phyloP scores from a whole-genome alignment of 129 eudicot species.

The Oenanthe sinensis region DNA sequence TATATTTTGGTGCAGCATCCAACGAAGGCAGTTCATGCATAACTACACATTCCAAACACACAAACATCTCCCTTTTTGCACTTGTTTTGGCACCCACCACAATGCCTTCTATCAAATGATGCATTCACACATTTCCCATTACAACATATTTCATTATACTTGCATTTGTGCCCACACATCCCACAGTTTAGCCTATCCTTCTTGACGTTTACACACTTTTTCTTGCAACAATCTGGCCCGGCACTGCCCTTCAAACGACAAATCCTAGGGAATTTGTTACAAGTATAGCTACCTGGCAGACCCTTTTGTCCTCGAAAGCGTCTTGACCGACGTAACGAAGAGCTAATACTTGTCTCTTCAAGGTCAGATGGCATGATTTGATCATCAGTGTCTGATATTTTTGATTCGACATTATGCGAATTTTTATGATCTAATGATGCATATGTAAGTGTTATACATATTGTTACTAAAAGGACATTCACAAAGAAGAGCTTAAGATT shows the following conservation, averaged over 20 bases:
- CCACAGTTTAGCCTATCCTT: conserved; percentile 27
- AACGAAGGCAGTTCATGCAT: conserved; percentile 15
- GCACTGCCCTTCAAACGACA: conserved; percentile 5
- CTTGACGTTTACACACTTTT: conserved; percentile 1
- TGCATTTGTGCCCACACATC: conserved; percentile 32
- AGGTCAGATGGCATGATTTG: not conserved
- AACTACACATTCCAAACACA: conserved; percentile 39
- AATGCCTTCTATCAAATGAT: conserved; percentile 22
- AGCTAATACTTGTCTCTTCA: not conserved
- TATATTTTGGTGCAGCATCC: not conserved
- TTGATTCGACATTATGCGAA: not conserved
- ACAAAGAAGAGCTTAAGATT: conserved; percentile 9
- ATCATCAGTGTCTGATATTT: not conserved
- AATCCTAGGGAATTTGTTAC: conserved; percentile 4
- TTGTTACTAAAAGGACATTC: not conserved
- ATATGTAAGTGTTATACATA: not conserved
- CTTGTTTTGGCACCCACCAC: conserved; percentile 35
- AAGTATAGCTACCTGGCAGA: not conserved
- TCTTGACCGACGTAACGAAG: not conserved
- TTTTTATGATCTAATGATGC: not conserved
- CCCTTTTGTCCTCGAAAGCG: not conserved
- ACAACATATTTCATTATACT: conserved; percentile 36
- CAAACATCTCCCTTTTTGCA: conserved; percentile 34
- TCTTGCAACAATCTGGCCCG: conserved; percentile 7
- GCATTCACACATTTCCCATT: conserved; percentile 31